Evolutionary conservation across 257 asterid genomes (phyloP).

Genomic region (Gentiana dahurica): DNA sequence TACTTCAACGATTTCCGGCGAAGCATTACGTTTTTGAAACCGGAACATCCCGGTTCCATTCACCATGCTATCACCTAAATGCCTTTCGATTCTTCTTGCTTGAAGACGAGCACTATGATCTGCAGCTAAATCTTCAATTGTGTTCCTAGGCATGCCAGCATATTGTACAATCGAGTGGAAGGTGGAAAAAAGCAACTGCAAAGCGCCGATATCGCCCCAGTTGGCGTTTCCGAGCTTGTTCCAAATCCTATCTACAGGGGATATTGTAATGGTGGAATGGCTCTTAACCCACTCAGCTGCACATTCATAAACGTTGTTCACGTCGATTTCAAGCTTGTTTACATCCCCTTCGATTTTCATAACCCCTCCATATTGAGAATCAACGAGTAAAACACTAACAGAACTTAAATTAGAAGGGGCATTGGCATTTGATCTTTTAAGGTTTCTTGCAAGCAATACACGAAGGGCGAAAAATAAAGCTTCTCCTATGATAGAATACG

Average conservation of each 20-base stretch:
- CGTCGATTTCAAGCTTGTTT: constrained; percentile 58
- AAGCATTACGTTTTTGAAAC: constrained; percentile 59
- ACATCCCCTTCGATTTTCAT: constrained; percentile 87
- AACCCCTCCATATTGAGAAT: constrained; percentile 83
- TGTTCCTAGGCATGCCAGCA: constrained; percentile 63
- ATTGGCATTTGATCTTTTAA: constrained; percentile 64
- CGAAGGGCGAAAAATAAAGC: constrained; percentile 86
- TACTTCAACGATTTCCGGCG: constrained; percentile 94
- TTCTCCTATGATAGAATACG: constrained; percentile 42
- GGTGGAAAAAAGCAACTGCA: constrained; percentile 84
- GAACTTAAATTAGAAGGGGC: constrained; percentile 63
- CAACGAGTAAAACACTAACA: constrained; percentile 67
- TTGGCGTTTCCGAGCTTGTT: constrained; percentile 98
- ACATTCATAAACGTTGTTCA: constrained; percentile 62
- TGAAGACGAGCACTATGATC: constrained; percentile 90
- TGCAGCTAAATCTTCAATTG: constrained; percentile 92
- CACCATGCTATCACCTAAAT: constrained; percentile 42
- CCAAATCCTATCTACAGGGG: constrained; percentile 85
- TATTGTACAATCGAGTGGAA: constrained; percentile 78
- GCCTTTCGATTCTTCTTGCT: constrained; percentile 78
- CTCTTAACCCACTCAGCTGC: constrained; percentile 77
- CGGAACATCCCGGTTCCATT: constrained; percentile 61
- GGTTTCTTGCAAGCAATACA: constrained; percentile 75
- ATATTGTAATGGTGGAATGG: constrained; percentile 56
- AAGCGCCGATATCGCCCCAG: constrained; percentile 94